These are phyloP conservation scores for Pogostemon cablin DNA, from an alignment of 257 asterid genomes.

Conservation along the genomic window DNA sequence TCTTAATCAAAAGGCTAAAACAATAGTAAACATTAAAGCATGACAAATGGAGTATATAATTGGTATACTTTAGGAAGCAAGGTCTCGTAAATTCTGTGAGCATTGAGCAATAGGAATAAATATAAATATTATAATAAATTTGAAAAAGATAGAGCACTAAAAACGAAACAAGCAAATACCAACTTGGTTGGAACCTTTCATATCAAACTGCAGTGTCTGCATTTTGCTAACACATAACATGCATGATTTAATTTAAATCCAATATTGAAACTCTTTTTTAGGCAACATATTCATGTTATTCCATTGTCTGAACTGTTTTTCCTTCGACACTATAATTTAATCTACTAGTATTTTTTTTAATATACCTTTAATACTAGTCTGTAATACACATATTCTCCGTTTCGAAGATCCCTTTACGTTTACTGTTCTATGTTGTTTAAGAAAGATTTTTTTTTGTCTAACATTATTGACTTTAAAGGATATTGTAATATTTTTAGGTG, in stretches of 20 bases:
- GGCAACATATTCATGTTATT: background rate
- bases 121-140: background rate
- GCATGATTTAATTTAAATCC: background rate
- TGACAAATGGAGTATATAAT: no score
- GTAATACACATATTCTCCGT: no score
- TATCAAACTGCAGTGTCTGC: background rate
- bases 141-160: background rate
- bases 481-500: no score
- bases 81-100: background rate
- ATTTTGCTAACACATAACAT: background rate
- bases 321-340: no score
- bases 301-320: background rate
- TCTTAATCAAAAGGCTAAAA: no score
- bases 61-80: background rate
- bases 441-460: no score
- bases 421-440: no score
- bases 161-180: background rate
- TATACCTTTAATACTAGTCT: no score
- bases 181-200: conserved; percentile 24
- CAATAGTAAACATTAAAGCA: no score
- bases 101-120: background rate
- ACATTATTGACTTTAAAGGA: no score
- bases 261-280: background rate
- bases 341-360: no score
- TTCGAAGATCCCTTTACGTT: no score